phyloP scores from a whole-genome alignment of 139 green algal genomes.

The Desmodesmus armatus region DNA sequence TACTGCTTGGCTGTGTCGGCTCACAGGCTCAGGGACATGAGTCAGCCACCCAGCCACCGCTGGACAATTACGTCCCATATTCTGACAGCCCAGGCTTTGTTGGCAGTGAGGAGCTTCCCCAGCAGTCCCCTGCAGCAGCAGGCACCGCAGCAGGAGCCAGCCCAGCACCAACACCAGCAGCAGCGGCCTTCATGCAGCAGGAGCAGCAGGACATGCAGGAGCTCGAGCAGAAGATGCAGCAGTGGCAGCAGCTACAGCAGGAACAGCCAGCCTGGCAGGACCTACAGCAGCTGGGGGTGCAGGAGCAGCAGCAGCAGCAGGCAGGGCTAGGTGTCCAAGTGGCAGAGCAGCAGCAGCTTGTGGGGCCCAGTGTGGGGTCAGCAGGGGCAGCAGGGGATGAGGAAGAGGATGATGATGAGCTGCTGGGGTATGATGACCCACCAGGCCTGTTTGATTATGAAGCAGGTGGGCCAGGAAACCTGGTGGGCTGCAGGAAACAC shows the following conservation, averaged over 20 bases:
- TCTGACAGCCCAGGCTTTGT: not conserved
- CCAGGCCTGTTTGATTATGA: slow-evolving; percentile 39
- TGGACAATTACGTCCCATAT: not conserved
- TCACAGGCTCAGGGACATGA: not conserved
- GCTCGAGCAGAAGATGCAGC: not conserved
- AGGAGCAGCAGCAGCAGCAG: not conserved
- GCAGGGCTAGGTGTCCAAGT: not conserved
- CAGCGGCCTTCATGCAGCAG: not conserved
- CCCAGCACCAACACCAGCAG: not conserved
- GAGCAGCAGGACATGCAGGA: not conserved
- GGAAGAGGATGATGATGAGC: slow-evolving; percentile 12
- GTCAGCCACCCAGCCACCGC: not conserved
- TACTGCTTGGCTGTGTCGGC: not conserved
- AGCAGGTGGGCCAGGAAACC: slow-evolving; percentile 5
- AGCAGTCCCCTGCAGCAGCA: not conserved
- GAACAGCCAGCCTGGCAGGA: not conserved
- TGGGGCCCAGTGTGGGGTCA: not conserved
- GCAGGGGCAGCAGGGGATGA: not conserved
- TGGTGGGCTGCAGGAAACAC: not conserved
- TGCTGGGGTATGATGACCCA: slow-evolving; percentile 10
- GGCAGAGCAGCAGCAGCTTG: slow-evolving; percentile 3
- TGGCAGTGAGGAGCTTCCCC: no score
- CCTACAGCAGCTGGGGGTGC: not conserved
- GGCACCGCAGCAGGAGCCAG: not conserved
- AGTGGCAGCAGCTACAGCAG: not conserved